Evolutionary conservation across 1,284 basidiomycete species (phyloP).

Genomic region (Irpex rosettiformis): DNA sequence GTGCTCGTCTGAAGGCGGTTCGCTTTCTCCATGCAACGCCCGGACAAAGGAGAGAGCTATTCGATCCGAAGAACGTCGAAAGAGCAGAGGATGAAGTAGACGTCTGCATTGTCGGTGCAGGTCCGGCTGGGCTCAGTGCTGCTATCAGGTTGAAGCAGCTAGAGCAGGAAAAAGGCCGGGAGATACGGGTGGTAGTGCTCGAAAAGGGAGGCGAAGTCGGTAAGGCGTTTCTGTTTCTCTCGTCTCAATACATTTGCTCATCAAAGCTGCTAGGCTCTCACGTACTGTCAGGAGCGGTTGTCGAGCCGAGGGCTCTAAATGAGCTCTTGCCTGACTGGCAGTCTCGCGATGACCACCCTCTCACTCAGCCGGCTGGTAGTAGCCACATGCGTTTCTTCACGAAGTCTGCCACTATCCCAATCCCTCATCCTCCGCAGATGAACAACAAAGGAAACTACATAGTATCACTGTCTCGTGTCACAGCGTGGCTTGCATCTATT

Average conservation of each 20-base stretch:
- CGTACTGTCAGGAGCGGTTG: conserved; percentile 93
- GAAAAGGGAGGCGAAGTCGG: conserved; percentile 95
- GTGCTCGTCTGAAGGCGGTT: not conserved
- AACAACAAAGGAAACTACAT: conserved; percentile 93
- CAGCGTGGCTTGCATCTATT: conserved; percentile 86
- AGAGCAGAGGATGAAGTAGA: conserved; percentile 88
- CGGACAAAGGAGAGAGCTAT: conserved; percentile 32
- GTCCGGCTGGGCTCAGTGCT: conserved; percentile 94
- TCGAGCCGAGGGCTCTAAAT: conserved; percentile 89
- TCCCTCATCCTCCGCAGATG: conserved; percentile 99
- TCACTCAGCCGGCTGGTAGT: conserved; percentile 79
- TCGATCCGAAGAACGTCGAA: conserved; percentile 57
- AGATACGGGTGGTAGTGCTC: conserved; percentile 89
- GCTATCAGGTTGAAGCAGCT: conserved; percentile 96
- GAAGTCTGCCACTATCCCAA: conserved; percentile 65
- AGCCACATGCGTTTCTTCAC: conserved; percentile 92
- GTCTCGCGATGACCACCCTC: conserved; percentile 49
- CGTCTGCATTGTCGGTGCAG: conserved; percentile 95
- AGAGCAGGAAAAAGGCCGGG: conserved; percentile 74
- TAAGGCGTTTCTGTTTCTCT: conserved; percentile 37
- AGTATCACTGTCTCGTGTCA: conserved; percentile 85
- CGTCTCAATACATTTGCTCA: not conserved
- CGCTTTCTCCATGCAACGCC: conserved; percentile 28
- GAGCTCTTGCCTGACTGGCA: conserved; percentile 92
- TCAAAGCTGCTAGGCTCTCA: conserved; percentile 68